Evolutionary conservation across 2,329 filamentous ascomycete species (phyloP).

Genomic region (Trichothecium roseum): DNA sequence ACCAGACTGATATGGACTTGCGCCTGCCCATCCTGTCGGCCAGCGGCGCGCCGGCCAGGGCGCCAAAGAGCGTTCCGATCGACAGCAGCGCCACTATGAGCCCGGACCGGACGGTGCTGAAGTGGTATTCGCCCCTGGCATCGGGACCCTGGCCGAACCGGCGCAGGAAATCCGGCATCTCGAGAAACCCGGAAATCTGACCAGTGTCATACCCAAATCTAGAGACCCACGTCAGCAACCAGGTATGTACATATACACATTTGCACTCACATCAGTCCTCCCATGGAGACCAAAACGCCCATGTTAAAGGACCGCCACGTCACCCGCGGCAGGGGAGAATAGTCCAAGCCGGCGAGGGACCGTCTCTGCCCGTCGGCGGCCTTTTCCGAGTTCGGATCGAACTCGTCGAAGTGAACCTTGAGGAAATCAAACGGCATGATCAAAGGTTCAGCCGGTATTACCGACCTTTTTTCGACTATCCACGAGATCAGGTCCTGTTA

Average conservation of each 20-base stretch:
- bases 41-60: constrained; percentile 48
- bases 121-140: constrained; percentile 27
- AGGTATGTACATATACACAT: neutral
- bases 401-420: constrained; percentile 30
- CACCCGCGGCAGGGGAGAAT: constrained; percentile 30
- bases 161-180: constrained; percentile 44
- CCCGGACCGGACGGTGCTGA: constrained; percentile 44
- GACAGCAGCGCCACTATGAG: constrained; percentile 49
- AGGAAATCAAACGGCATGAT: neutral
- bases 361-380: constrained; percentile 15
- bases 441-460: no score
- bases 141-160: constrained; percentile 35
- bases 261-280: constrained; percentile 28
- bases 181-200: constrained; percentile 45
- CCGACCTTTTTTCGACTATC: no score
- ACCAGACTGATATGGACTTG: constrained; percentile 51
- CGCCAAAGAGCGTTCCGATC: constrained; percentile 51
- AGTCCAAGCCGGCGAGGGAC: constrained; percentile 29
- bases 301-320: constrained; percentile 25
- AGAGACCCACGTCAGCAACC: neutral
- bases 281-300: constrained; percentile 32
- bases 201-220: constrained; percentile 39
- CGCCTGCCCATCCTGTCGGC: constrained; percentile 56
- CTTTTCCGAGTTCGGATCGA: constrained; percentile 29
- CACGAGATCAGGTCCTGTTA: no score